These are phyloP conservation scores for Metschnikowia amazonensis DNA, from an alignment of 805 yeast genomes.

Conservation along the genomic window DNA sequence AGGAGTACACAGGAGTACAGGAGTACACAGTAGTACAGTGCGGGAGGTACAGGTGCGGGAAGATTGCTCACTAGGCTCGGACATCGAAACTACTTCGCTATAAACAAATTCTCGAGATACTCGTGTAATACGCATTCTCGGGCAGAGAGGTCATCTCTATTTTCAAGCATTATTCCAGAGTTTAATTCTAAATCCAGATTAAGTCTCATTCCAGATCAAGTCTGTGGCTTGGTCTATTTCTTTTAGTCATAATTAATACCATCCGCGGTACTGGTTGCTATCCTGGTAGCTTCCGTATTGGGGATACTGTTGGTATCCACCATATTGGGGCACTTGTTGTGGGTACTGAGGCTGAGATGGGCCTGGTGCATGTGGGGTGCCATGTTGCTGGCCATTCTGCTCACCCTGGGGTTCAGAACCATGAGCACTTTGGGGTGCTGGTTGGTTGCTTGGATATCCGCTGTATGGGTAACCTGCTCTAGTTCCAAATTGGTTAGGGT, in stretches of 20 bases:
- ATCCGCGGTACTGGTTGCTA: conserved; percentile 40
- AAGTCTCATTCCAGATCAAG: conserved; percentile 1
- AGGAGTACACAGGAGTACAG: no score
- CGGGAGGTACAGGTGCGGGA: neutral
- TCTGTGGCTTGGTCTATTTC: neutral
- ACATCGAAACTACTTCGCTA: conserved; percentile 3
- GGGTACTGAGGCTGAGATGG: conserved; percentile 24
- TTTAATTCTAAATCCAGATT: neutral
- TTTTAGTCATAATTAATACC: conserved; percentile 26
- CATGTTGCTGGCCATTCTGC: conserved; percentile 25
- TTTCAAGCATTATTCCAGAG: neutral
- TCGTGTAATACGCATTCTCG: neutral
- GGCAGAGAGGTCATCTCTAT: neutral
- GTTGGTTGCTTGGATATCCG: conserved; percentile 20
- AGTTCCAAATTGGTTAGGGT: conserved; percentile 20
- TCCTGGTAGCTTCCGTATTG: conserved; percentile 46
- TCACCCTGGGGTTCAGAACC: conserved; percentile 17
- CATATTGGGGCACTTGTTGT: conserved; percentile 43
- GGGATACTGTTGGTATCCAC: conserved; percentile 46
- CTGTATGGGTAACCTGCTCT: conserved; percentile 23
- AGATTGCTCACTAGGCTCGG: neutral
- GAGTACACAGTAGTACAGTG: no score
- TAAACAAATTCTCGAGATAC: conserved; percentile 1
- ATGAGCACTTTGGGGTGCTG: conserved; percentile 17
- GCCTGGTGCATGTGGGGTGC: conserved; percentile 19